Evolutionary conservation across 2,329 filamentous ascomycete genomes (phyloP).

Genomic region (Botrytis fragariae): DNA sequence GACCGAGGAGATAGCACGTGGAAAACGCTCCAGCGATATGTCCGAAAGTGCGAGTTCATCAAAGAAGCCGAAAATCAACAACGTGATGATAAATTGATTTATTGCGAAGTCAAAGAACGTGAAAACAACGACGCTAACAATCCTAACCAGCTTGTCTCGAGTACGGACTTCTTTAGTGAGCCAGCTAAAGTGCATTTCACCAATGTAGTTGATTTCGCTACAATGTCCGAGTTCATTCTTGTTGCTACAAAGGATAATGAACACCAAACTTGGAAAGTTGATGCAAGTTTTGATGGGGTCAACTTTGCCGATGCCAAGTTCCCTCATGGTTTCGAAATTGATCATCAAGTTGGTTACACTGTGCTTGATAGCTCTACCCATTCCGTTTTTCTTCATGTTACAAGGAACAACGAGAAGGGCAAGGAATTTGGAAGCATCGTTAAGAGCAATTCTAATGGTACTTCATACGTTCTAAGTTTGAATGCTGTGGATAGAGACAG

Average conservation of each 20-base stretch:
- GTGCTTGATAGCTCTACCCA: slow-evolving; percentile 94
- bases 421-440: slow-evolving; percentile 81
- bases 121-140: slow-evolving; percentile 62
- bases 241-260: slow-evolving; percentile 70
- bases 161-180: slow-evolving; percentile 72
- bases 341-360: slow-evolving; percentile 80
- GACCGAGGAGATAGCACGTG: slow-evolving; percentile 79
- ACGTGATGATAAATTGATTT: slow-evolving; percentile 48
- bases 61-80: slow-evolving; percentile 57
- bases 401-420: slow-evolving; percentile 63
- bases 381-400: slow-evolving; percentile 90
- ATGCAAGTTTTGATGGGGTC: slow-evolving; percentile 80
- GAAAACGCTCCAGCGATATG: slow-evolving; percentile 70
- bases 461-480: slow-evolving; percentile 84
- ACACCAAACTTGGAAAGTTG: slow-evolving; percentile 67
- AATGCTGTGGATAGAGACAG: slow-evolving; percentile 77
- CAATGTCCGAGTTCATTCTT: slow-evolving; percentile 95
- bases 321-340: slow-evolving; percentile 77
- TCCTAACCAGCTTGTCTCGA: slow-evolving; percentile 69
- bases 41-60: slow-evolving; percentile 83
- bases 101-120: slow-evolving; percentile 61
- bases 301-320: slow-evolving; percentile 82
- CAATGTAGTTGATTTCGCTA: slow-evolving; percentile 81
- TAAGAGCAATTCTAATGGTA: slow-evolving; percentile 98
- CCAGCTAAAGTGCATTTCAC: slow-evolving; percentile 61